phyloP scores from a whole-genome alignment of 345 rosid genomes.

The Rubroshorea leprosula region DNA sequence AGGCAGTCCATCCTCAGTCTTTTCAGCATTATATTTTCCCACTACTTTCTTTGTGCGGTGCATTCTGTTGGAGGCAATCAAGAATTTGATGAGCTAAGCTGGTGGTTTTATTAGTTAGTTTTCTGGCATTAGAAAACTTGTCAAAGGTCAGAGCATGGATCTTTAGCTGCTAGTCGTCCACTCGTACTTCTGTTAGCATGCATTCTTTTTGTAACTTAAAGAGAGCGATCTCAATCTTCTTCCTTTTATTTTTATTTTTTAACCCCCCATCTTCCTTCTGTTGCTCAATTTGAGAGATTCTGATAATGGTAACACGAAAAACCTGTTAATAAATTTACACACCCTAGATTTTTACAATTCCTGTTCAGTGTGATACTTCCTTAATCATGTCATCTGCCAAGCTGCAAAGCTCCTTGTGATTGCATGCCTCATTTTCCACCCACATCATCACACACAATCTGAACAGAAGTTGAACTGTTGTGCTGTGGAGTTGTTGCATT shows the following conservation, averaged over 20 bases:
- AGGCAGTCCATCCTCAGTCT: neutral
- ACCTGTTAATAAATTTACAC: conserved; percentile 26
- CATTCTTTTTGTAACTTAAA: conserved; percentile 39
- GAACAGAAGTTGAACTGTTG: too few species aligned
- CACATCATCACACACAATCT: too few species aligned
- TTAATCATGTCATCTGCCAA: too few species aligned
- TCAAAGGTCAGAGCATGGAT: conserved; percentile 20
- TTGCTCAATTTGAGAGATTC: conserved; percentile 20
- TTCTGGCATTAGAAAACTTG: conserved; percentile 27
- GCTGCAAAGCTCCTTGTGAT: too few species aligned
- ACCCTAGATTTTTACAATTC: neutral
- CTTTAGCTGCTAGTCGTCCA: conserved; percentile 15
- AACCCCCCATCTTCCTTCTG: neutral
- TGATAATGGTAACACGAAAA: conserved; percentile 19
- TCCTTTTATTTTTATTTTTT: neutral
- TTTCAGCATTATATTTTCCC: conserved; percentile 14
- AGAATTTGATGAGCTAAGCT: conserved; percentile 12
- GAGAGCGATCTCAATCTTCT: conserved; percentile 3
- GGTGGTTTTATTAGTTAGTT: conserved; percentile 15
- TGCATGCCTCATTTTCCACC: too few species aligned
- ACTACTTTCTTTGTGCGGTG: conserved; percentile 24
- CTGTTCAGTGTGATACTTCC: too few species aligned
- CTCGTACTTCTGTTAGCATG: conserved; percentile 23
- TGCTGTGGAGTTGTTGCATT: too few species aligned
- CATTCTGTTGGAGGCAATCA: conserved; percentile 26